Percentiles rank a stretch among this genome's conserved stretches.
phyloP scores from a whole-genome alignment of 2,329 filamentous ascomycete species.

The Juglanconis sp. region DNA sequence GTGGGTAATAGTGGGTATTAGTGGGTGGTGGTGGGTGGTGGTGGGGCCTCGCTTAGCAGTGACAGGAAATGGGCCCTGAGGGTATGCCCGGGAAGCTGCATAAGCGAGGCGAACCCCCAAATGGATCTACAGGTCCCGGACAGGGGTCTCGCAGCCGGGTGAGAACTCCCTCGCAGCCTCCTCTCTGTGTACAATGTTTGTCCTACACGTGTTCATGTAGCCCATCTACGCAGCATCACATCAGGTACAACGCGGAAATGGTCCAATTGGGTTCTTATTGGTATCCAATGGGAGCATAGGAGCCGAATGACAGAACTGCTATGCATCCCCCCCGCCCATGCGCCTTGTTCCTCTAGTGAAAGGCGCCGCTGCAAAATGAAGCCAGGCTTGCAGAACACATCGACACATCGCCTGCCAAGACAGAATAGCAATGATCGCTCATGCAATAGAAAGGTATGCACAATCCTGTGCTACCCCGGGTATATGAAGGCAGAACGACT shows the following conservation, averaged over 20 bases:
- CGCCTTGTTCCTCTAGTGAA: too few species aligned
- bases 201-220: too few species aligned
- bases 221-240: too few species aligned
- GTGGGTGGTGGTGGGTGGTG: background rate
- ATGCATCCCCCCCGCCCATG: background rate
- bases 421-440: background rate
- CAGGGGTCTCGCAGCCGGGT: background rate
- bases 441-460: background rate
- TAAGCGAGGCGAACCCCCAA: background rate
- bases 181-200: too few species aligned
- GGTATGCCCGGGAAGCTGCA: background rate
- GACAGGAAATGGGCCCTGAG: background rate
- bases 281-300: too few species aligned
- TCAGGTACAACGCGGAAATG: too few species aligned
- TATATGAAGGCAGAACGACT: background rate
- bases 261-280: too few species aligned
- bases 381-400: background rate
- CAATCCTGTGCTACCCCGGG: slow-evolving; percentile 1
- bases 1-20: too few species aligned
- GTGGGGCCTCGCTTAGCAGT: background rate
- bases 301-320: background rate
- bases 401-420: background rate
- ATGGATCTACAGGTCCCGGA: too few species aligned
- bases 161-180: too few species aligned
- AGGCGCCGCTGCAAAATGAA: background rate